phyloP scores from a whole-genome alignment of 2,329 filamentous ascomycete genomes.

The Calonectria multiphialidica region DNA sequence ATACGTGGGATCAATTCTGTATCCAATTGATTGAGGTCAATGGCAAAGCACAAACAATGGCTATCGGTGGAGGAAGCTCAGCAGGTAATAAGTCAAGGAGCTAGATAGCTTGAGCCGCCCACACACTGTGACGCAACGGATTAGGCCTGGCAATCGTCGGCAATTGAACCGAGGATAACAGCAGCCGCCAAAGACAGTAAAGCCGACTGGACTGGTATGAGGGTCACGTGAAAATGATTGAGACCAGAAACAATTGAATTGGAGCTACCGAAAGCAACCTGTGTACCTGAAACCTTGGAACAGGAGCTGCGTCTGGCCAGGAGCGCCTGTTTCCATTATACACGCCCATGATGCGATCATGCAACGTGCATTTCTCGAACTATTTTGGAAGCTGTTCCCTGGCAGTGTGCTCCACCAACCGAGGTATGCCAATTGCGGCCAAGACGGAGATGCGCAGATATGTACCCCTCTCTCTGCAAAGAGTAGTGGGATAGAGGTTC shows the following conservation, averaged over 20 bases:
- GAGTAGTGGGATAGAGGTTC: background rate
- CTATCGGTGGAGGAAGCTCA: slow-evolving; percentile 20
- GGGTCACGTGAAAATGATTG: slow-evolving; percentile 34
- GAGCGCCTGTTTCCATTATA: background rate
- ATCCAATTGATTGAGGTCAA: slow-evolving; percentile 4
- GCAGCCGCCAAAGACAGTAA: slow-evolving; percentile 33
- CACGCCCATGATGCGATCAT: background rate
- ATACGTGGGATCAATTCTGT: background rate
- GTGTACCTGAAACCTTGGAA: background rate
- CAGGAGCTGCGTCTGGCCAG: background rate
- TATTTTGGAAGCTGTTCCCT: background rate
- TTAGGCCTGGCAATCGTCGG: slow-evolving; percentile 36
- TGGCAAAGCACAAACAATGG: background rate
- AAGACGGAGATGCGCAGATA: background rate
- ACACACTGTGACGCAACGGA: slow-evolving; percentile 42
- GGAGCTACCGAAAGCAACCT: background rate
- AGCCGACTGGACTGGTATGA: slow-evolving; percentile 35
- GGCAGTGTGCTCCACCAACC: slow-evolving; percentile 3
- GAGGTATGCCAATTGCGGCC: background rate
- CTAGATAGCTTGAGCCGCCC: slow-evolving; percentile 33
- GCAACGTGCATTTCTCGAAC: background rate
- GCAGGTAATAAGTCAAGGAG: slow-evolving; percentile 21
- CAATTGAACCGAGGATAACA: slow-evolving; percentile 44
- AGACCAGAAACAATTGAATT: slow-evolving; percentile 2
- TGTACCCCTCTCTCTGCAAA: background rate